Conservation (phyloP, 768 basidiomycete species). For the Mycena floridula region DNA sequence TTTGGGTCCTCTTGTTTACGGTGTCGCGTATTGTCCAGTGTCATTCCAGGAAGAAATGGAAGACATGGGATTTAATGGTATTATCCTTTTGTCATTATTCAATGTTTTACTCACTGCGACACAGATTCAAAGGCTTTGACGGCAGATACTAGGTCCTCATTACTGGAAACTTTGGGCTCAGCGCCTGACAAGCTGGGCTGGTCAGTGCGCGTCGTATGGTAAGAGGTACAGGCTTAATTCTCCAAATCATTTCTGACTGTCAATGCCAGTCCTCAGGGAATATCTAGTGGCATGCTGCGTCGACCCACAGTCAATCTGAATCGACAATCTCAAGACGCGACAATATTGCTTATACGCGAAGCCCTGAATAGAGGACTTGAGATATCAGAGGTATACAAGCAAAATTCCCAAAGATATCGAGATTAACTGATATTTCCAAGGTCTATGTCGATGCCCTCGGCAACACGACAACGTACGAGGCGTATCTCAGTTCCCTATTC, state of each 20-base stretch:
- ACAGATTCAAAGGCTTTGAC: constrained; percentile 91
- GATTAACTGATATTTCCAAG: constrained; percentile 28
- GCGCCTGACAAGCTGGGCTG: constrained; percentile 71
- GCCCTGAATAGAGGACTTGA: constrained; percentile 77
- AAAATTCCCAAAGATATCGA: not conserved
- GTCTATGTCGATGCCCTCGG: constrained; percentile 96
- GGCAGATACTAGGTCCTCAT: constrained; percentile 53
- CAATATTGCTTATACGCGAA: constrained; percentile 80
- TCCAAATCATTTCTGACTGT: constrained; percentile 7
- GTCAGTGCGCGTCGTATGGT: constrained; percentile 79
- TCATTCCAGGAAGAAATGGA: constrained; percentile 72
- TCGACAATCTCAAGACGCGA: constrained; percentile 83
- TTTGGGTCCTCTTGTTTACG: constrained; percentile 93
- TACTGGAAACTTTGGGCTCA: constrained; percentile 63
- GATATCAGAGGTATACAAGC: constrained; percentile 57
- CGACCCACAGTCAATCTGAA: constrained; percentile 83
- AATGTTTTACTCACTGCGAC: not conserved
- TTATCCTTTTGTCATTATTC: too few relatives aligned
- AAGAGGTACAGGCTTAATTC: constrained; percentile 2
- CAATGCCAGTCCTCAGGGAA: constrained; percentile 70
- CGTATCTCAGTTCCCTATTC: constrained; percentile 74
- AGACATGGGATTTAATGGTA: constrained; percentile 87
- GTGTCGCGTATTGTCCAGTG: constrained; percentile 86
- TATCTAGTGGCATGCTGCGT: constrained; percentile 87
- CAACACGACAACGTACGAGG: constrained; percentile 77